Conservation (phyloP, 768 basidiomycete species). For the Tricholoma sp. region DNA sequence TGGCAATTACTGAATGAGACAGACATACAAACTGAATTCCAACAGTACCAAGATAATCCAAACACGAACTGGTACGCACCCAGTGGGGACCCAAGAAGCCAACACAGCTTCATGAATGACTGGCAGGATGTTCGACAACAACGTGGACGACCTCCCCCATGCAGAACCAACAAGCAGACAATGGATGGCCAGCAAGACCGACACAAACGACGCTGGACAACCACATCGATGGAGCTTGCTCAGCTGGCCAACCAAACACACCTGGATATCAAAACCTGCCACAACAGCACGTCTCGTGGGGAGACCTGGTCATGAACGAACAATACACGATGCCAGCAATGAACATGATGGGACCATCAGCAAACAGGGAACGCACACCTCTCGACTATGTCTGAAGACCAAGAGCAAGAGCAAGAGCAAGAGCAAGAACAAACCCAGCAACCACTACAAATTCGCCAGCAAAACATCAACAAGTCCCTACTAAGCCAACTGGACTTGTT, state of each 20-base stretch:
- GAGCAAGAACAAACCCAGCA: too few species aligned
- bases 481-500: too few species aligned
- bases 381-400: too few species aligned
- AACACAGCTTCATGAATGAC: neutral
- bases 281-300: neutral
- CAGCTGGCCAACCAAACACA: neutral
- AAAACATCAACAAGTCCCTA: too few species aligned
- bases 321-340: neutral
- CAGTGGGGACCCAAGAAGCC: neutral
- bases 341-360: neutral
- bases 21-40: neutral
- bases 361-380: too few species aligned
- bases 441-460: too few species aligned
- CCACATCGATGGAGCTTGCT: neutral
- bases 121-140: neutral
- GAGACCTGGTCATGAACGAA: too few species aligned
- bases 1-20: constrained; percentile 2
- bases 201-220: neutral
- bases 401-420: too few species aligned
- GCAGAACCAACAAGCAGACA: neutral
- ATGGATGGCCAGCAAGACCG: neutral
- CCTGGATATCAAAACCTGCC: neutral
- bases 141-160: neutral
- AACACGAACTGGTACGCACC: neutral
- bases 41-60: neutral